Conservation (phyloP, 75 land plant species). For the Larix kaempferi region DNA sequence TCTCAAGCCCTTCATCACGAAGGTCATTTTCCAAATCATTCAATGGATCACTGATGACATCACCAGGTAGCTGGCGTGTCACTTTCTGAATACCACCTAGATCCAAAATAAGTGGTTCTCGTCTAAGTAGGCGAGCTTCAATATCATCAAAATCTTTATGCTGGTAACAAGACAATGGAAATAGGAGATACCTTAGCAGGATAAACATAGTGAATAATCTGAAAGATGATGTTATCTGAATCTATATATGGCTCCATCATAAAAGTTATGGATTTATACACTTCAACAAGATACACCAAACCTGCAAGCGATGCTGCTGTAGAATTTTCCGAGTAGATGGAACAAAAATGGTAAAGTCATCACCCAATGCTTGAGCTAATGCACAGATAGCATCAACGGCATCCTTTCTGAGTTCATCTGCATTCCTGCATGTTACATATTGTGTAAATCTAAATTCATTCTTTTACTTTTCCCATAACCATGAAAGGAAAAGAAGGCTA, state of each 20-base stretch:
- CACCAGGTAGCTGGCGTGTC: conserved; percentile 37
- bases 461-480: not conserved
- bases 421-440: conserved; percentile 46
- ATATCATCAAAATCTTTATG: conserved; percentile 91
- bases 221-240: no score
- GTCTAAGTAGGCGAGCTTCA: conserved; percentile 63
- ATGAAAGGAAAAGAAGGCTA: not conserved
- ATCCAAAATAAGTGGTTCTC: conserved; percentile 70
- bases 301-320: conserved; percentile 75
- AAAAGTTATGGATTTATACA: not conserved
- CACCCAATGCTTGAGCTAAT: conserved; percentile 86
- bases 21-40: conserved; percentile 65
- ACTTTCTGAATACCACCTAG: conserved; percentile 28
- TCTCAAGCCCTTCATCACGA: conserved; percentile 67
- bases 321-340: conserved; percentile 87
- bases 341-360: conserved; percentile 86
- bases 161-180: conserved; percentile 35
- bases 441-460: not conserved
- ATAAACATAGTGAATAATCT: not conserved
- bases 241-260: not conserved
- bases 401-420: conserved; percentile 90
- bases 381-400: conserved; percentile 94
- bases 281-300: conserved; percentile 16
- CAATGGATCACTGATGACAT: conserved; percentile 65
- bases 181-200: not conserved